Base-by-base conservation (phyloP, 306 rosid genomes). In the Fragaria ananassa region DNA sequence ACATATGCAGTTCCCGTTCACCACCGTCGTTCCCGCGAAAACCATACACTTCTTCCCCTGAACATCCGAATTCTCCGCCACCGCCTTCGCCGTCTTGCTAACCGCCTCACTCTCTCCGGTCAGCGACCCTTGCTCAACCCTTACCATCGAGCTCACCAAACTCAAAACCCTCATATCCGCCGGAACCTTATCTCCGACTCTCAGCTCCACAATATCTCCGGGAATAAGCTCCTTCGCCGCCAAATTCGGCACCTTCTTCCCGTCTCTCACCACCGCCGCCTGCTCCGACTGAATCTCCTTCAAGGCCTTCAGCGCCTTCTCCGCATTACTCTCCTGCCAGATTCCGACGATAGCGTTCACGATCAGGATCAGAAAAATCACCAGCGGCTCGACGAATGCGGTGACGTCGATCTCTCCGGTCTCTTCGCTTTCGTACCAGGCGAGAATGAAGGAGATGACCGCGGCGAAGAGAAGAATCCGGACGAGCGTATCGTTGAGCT, bases 321-420 rank as follows among this genome's bases (percentile, higher is more conserved):
- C 98, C 12, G 98, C 97, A 65, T 91, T 93, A 81, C 84, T 91
- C 85, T 93, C 98, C 68, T 93, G 97, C 98, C 98, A 93, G 44
- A 91, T 87, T 4, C 97, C 98, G 39, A 93, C 96, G 21, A 82
- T 19, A 2, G 98, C 98, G 70, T 82, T 82, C 2, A 82, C 72
- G 13, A 82, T 82, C 76, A 82, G 51, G 61, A 77, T 82, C 81
- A 77, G 53, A 42, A 82, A 82, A 21, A 82, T 82, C 69, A 82
- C 85, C 31, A 77, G 23, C 62, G 82, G 85, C 77, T 82, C 81
- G 31, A 82, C 85, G 46, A 82, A 82, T 18, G 85, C 85, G 6
- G 75, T 82, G 56, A 82, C 67, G 66, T 77, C 74, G 71, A 71
- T 35, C 57, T 81, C 81, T 10, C 83, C 76, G 19, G 90, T 92